These are phyloP conservation scores for Penicillium thymicola DNA, from an alignment of 2,329 filamentous ascomycete genomes.

Conservation along the genomic window DNA sequence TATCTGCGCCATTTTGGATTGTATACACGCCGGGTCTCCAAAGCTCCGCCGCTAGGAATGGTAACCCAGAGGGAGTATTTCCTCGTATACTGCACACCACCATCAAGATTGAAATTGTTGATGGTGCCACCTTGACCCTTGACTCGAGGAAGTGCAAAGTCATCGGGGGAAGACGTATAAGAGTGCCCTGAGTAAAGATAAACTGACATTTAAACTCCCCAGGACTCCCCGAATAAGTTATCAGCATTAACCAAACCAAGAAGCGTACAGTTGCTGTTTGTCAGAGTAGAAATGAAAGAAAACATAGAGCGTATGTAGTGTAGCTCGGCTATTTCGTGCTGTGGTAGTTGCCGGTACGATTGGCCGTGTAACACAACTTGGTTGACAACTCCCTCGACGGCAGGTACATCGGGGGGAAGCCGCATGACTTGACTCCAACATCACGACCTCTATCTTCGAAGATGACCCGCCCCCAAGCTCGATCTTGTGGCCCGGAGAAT, in stretches of 20 bases:
- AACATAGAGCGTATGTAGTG: constrained; percentile 36
- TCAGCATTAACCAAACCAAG: constrained; percentile 11
- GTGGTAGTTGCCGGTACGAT: constrained; percentile 41
- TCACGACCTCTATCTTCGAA: constrained; percentile 39
- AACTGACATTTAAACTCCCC: background rate
- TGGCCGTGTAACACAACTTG: constrained; percentile 47
- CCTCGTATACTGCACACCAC: constrained; percentile 10
- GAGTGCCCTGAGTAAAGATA: constrained; percentile 31
- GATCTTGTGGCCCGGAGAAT: constrained; percentile 34
- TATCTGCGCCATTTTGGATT: constrained; percentile 6
- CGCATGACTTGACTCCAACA: constrained; percentile 21
- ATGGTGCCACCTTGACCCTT: constrained; percentile 30
- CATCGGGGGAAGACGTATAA: constrained; percentile 46
- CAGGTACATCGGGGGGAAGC: constrained; percentile 28
- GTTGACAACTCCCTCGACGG: constrained; percentile 44
- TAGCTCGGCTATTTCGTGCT: constrained; percentile 51
- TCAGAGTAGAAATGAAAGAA: constrained; percentile 35
- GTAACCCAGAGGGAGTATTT: constrained; percentile 27
- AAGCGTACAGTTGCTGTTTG: constrained; percentile 13
- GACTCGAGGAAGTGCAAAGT: constrained; percentile 41
- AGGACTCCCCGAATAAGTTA: background rate
- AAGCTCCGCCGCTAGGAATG: constrained; percentile 41
- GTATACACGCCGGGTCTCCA: constrained; percentile 28
- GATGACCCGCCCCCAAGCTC: constrained; percentile 39
- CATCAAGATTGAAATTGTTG: constrained; percentile 13